Base-by-base conservation (phyloP, 495 filamentous ascomycete species). In the Staphylotrichum longicolle region DNA sequence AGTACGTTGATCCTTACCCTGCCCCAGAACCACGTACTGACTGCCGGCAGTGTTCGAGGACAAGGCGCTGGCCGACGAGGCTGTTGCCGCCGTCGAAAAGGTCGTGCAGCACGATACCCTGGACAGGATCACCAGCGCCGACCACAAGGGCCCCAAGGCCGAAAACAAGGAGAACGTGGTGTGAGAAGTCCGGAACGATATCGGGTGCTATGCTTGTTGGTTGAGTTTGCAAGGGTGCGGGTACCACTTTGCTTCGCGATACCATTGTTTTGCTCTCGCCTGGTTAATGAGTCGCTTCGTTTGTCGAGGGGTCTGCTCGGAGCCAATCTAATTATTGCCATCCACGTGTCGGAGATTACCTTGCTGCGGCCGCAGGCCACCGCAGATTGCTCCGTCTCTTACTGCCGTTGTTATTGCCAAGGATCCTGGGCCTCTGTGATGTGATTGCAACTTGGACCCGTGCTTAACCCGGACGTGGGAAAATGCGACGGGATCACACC, bases 21-120 rank as follows among this genome's bases (percentile, higher is more conserved):
- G 20, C 20, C 20, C 20, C 20, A 27, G 20, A 27, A 27, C 20
- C 20, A 27, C 20, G 20, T 1, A 33, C 10, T 34, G n/a, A 8
- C 27, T 45, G 2, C 32, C 30, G 4, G 8, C 55, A 79, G 77
- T 80, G 63, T 80, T 80, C 57, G 77, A 80, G 62, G 77, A 78
- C 55, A 74, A 73, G 63, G 63, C 70, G 6, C 69, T 78, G n/a
- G 66, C 71, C 15, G 72, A 75, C 2, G 63, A 74, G 64, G 71
- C 71, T 33, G 70, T 66, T 40, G 68, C 73, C 0, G 75, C 73
- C 5, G 76, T 76, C 58, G 65, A 78, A 58, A 78, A 80, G 67
- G 72, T 72, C 15, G 69, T 78, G 2, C 39, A 69, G 35, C 55
- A 63, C 41, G 61, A 63, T 45, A 15, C 11, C 42, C n/a, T 20